Evolutionary conservation across 2,329 filamentous ascomycete genomes (phyloP).

Genomic region (Mariannaea sp.): DNA sequence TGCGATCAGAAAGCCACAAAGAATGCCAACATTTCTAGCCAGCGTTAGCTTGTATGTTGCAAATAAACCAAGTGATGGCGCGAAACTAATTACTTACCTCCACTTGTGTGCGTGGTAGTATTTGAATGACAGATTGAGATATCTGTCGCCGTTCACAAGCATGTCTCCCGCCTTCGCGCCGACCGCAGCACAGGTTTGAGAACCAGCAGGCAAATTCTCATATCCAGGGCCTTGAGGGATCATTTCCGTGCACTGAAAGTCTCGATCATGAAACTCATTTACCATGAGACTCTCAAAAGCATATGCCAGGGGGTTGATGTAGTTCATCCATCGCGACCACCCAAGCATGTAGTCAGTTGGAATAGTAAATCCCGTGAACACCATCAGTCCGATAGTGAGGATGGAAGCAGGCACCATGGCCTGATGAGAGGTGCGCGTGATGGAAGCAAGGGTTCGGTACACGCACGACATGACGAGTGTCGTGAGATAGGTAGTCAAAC

Average conservation of each 20-base stretch:
- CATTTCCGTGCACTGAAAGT: constrained; percentile 60
- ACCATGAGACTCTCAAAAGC: constrained; percentile 41
- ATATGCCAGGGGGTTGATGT: constrained; percentile 66
- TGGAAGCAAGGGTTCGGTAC: constrained; percentile 38
- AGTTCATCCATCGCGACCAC: constrained; percentile 63
- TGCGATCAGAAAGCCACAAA: constrained; percentile 65
- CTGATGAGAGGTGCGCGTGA: constrained; percentile 38
- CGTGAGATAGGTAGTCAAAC: constrained; percentile 46
- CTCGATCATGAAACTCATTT: constrained; percentile 49
- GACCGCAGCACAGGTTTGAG: constrained; percentile 57
- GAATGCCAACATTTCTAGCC: constrained; percentile 67
- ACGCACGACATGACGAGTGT: constrained; percentile 39
- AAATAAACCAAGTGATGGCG: rapidly evolving
- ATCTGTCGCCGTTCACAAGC: constrained; percentile 64
- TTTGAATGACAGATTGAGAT: constrained; percentile 58
- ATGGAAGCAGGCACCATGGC: constrained; percentile 58
- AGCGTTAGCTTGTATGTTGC: rapidly evolving
- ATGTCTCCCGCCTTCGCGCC: constrained; percentile 59
- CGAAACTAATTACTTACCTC: constrained; percentile 40
- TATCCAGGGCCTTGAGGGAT: constrained; percentile 45
- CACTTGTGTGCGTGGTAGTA: constrained; percentile 64
- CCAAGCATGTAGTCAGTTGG: constrained; percentile 36
- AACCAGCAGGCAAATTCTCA: constrained; percentile 47
- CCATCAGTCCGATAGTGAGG: constrained; percentile 56
- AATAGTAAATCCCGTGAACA: constrained; percentile 47